Evolutionary conservation across 2,329 filamentous ascomycete genomes (phyloP).

Genomic region (Trichoderma koningiopsis): DNA sequence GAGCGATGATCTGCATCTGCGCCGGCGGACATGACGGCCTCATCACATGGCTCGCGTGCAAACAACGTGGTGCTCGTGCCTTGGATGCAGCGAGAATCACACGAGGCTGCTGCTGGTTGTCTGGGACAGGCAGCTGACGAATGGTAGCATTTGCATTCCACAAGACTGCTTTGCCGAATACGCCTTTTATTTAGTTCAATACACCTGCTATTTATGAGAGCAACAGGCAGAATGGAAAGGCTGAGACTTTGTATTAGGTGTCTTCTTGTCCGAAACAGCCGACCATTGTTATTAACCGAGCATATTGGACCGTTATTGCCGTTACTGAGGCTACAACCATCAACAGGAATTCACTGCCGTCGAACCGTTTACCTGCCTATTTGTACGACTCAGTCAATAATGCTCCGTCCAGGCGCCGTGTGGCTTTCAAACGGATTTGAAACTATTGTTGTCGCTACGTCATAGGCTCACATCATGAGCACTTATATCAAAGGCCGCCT

Average conservation of each 20-base stretch:
- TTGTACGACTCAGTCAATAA: background rate
- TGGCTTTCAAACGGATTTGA: background rate
- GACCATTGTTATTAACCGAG: background rate
- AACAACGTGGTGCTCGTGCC: background rate
- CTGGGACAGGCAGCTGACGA: constrained; percentile 15
- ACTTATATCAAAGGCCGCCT: background rate
- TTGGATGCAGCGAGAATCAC: background rate
- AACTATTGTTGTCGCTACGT: background rate
- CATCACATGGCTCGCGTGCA: constrained; percentile 1
- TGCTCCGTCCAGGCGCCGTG: background rate
- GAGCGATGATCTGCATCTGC: constrained; percentile 4
- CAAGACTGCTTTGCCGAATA: background rate
- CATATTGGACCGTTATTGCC: background rate
- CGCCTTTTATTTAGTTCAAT: too few relatives aligned
- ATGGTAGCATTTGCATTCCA: constrained; percentile 2
- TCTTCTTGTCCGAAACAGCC: background rate
- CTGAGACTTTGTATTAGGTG: background rate
- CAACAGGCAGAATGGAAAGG: background rate
- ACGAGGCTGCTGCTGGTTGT: background rate
- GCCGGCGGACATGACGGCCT: background rate
- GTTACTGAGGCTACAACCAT: background rate
- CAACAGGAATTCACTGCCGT: background rate
- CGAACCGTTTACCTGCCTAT: background rate
- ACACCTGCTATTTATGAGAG: too few relatives aligned
- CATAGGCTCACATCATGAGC: background rate